Percentiles rank a stretch among this genome's conserved stretches.
These are phyloP conservation scores for Cytospora schulzeri DNA, from an alignment of 2,329 filamentous ascomycete genomes.

Conservation along the genomic window DNA sequence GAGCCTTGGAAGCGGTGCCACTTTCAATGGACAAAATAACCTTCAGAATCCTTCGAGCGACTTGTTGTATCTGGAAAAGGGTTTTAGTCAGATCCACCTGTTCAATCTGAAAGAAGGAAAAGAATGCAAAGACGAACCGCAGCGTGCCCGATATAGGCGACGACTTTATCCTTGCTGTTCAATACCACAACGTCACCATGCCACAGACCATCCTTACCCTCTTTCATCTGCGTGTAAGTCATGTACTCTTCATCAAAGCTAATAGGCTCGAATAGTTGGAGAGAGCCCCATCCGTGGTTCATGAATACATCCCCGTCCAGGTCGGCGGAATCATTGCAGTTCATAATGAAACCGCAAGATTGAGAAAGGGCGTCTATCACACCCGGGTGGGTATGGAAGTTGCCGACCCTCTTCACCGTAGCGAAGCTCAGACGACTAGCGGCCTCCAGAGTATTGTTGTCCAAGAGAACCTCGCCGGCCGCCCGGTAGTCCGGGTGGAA, in stretches of 20 bases:
- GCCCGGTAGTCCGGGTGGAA: conserved; percentile 56
- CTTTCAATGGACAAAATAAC: neutral
- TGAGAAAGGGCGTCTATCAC: conserved; percentile 62
- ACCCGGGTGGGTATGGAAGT: conserved; percentile 57
- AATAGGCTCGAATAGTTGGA: conserved; percentile 52
- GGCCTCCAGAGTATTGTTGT: conserved; percentile 47
- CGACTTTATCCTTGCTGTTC: conserved; percentile 51
- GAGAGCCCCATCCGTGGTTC: conserved; percentile 60
- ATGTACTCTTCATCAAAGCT: conserved; percentile 50
- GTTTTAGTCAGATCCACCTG: no score
- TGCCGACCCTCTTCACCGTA: conserved; percentile 41
- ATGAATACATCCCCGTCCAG: conserved; percentile 58
- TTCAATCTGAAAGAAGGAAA: no score
- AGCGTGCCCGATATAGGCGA: conserved; percentile 57
- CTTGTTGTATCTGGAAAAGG: no score
- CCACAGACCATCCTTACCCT: conserved; percentile 52
- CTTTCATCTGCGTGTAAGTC: conserved; percentile 60
- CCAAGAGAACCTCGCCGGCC: conserved; percentile 60
- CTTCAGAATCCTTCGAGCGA: conserved; percentile 40
- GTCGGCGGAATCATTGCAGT: conserved; percentile 57
- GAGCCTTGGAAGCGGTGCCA: no score
- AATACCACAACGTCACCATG: conserved; percentile 58
- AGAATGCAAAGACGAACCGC: conserved; percentile 59
- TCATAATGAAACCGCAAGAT: conserved; percentile 64
- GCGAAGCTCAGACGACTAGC: conserved; percentile 44